Percentiles rank a stretch among this genome's conserved stretches.
Conservation (phyloP, 176 grass and related monocot genomes). For the Cymbopogon citratus region DNA sequence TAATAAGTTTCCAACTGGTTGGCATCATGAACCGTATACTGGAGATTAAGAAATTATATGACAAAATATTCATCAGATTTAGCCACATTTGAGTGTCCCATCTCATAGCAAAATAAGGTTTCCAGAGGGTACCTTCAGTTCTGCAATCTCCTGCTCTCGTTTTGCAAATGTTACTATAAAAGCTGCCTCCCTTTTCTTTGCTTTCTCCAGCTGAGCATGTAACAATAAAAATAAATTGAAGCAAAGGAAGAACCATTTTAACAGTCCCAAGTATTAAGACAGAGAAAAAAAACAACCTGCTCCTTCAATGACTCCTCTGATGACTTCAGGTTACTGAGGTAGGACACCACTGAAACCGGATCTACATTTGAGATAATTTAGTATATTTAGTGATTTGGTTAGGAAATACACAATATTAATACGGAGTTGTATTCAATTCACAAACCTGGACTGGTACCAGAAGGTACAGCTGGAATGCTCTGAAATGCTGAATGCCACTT, state of each 20-base stretch:
- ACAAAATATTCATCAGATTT: background rate
- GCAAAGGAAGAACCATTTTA: background rate
- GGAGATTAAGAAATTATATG: background rate
- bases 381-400: background rate
- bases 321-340: constrained; percentile 85
- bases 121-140: constrained; percentile 59
- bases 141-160: constrained; percentile 93
- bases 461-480: constrained; percentile 57
- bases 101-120: background rate
- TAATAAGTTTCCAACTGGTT: background rate
- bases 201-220: constrained; percentile 83
- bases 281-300: constrained; percentile 52
- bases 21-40: background rate
- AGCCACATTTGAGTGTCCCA: background rate
- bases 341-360: constrained; percentile 70
- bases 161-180: constrained; percentile 98
- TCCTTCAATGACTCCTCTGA: constrained; percentile 91
- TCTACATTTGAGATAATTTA: constrained; percentile 50
- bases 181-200: constrained; percentile 98
- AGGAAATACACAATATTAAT: constrained; percentile 2
- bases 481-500: constrained; percentile 96
- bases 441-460: constrained; percentile 69
- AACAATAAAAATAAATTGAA: constrained; percentile 4
- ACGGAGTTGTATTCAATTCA: constrained; percentile 2
- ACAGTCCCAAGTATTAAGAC: background rate